Conservation (phyloP, 2,329 filamentous ascomycete genomes). For the Penicillium olsonii region DNA sequence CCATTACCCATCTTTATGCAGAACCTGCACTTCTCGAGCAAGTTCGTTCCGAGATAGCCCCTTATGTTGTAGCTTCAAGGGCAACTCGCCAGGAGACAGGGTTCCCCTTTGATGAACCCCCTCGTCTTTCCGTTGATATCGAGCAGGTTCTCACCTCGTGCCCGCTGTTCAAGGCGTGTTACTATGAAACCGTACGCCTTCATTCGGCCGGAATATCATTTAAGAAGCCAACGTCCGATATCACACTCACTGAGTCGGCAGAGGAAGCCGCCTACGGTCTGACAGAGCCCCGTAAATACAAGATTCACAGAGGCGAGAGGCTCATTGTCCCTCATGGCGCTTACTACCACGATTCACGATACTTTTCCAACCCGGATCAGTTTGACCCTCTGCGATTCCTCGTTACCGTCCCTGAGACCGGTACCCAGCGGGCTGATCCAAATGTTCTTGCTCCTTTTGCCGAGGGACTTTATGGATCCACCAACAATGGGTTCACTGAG, state of each 20-base stretch:
- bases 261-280: slow-evolving; percentile 38
- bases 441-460: slow-evolving; percentile 52
- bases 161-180: slow-evolving; percentile 48
- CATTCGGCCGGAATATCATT: slow-evolving; percentile 47
- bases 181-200: slow-evolving; percentile 50
- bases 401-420: slow-evolving; percentile 39
- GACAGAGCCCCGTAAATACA: slow-evolving; percentile 39
- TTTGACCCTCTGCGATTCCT: slow-evolving; percentile 53
- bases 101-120: slow-evolving; percentile 46
- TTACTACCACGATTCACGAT: slow-evolving; percentile 44
- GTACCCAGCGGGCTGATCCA: slow-evolving; percentile 37
- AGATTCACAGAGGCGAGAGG: slow-evolving; percentile 45
- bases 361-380: slow-evolving; percentile 43
- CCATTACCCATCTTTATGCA: slow-evolving; percentile 49
- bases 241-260: slow-evolving; percentile 41
- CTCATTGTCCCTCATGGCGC: slow-evolving; percentile 48
- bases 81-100: slow-evolving; percentile 40
- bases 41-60: slow-evolving; percentile 49
- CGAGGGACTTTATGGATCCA: slow-evolving; percentile 52
- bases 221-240: slow-evolving; percentile 40
- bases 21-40: slow-evolving; percentile 43
- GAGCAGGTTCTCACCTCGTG: slow-evolving; percentile 47
- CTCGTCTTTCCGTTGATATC: slow-evolving; percentile 44
- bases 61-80: slow-evolving; percentile 42
- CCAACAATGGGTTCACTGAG: slow-evolving; percentile 54